Conservation (phyloP, 2,329 filamentous ascomycete genomes). For the Aspergillus latus region DNA sequence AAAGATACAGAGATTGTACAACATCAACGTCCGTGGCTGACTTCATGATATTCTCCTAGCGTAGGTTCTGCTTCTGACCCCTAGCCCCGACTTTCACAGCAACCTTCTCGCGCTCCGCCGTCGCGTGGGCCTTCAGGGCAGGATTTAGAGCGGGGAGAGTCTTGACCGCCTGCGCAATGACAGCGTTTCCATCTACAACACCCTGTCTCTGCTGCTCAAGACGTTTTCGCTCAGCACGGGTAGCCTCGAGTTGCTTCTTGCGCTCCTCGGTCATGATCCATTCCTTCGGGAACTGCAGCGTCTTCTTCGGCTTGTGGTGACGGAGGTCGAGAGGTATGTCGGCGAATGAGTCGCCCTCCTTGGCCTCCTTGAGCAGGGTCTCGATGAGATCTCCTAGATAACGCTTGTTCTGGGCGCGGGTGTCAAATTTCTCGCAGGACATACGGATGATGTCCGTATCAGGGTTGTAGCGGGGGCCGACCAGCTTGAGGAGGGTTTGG, state of each 20-base stretch:
- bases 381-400: conserved; percentile 79
- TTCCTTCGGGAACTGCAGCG: conserved; percentile 71
- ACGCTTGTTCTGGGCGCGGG: conserved; percentile 95
- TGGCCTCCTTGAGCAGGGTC: conserved; percentile 71
- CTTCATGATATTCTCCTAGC: conserved; percentile 8
- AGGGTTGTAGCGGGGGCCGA: conserved; percentile 84
- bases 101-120: conserved; percentile 25
- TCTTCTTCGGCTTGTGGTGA: conserved; percentile 71
- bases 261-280: conserved; percentile 79
- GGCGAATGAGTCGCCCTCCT: conserved; percentile 78
- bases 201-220: conserved; percentile 60
- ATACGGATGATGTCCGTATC: conserved; percentile 79
- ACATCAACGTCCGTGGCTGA: neutral
- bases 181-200: conserved; percentile 52
- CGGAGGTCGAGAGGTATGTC: conserved; percentile 88
- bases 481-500: conserved; percentile 82
- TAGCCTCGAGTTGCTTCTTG: conserved; percentile 62
- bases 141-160: conserved; percentile 36
- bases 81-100: conserved; percentile 19
- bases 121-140: conserved; percentile 24
- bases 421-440: conserved; percentile 83
- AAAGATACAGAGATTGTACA: conserved; percentile 12
- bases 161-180: conserved; percentile 37
- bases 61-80: conserved; percentile 21
- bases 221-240: conserved; percentile 53